Evolutionary conservation across 352 stramenopile species (phyloP).

Genomic region (Phytophthora colocasiae): DNA sequence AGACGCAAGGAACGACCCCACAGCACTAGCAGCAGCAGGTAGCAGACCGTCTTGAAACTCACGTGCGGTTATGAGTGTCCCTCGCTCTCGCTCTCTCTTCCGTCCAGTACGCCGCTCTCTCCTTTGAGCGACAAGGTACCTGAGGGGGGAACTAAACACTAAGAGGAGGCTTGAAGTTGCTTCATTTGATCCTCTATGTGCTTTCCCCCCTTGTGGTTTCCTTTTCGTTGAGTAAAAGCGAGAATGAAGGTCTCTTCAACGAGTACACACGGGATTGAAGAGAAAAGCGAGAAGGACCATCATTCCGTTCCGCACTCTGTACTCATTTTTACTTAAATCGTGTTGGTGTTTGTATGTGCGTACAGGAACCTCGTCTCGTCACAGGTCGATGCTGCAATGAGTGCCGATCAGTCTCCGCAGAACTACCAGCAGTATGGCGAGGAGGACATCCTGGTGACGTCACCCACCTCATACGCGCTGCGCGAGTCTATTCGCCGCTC

Average conservation of each 20-base stretch:
- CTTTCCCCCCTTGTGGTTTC: slow-evolving; percentile 4
- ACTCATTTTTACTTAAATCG: slow-evolving; percentile 2
- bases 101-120: neutral
- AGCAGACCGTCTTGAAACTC: neutral
- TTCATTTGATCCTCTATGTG: neutral
- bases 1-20: slow-evolving; percentile 20
- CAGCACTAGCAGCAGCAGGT: slow-evolving; percentile 30
- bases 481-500: slow-evolving; percentile 83
- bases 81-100: neutral
- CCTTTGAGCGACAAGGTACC: neutral
- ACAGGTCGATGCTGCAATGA: slow-evolving; percentile 56
- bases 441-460: slow-evolving; percentile 85
- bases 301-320: slow-evolving; percentile 28
- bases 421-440: slow-evolving; percentile 48
- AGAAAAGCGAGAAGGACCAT: slow-evolving; percentile 12
- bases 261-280: slow-evolving; percentile 1
- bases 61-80: too few species aligned
- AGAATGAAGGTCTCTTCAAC: slow-evolving; percentile 38
- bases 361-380: slow-evolving; percentile 22
- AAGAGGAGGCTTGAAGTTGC: neutral
- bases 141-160: slow-evolving; percentile 15
- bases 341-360: slow-evolving; percentile 35
- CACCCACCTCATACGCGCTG: slow-evolving; percentile 77
- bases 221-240: slow-evolving; percentile 13
- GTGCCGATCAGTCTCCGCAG: slow-evolving; percentile 40